Conservation (phyloP, 768 basidiomycete species). For the Trametes elegans region DNA sequence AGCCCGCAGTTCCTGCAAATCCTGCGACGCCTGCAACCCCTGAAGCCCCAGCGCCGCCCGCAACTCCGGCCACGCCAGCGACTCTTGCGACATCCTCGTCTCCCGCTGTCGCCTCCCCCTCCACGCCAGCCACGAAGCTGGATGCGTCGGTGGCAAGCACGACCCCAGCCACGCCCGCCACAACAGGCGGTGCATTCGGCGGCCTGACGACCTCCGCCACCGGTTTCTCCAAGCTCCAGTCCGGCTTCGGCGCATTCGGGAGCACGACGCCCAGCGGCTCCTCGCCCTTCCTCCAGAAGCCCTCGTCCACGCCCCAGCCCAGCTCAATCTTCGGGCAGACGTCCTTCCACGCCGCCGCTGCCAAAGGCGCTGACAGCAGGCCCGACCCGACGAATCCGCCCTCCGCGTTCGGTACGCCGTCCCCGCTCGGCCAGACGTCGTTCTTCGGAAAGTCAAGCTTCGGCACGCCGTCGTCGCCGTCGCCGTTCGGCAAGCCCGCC, state of each 20-base stretch:
- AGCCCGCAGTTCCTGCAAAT: neutral
- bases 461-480: constrained; percentile 12
- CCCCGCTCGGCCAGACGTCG: constrained; percentile 16
- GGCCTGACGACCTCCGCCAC: constrained; percentile 17
- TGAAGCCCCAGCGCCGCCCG: too few relatives aligned
- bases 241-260: constrained; percentile 21
- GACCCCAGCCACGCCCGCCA: neutral
- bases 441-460: constrained; percentile 22
- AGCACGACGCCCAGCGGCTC: constrained; percentile 1
- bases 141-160: neutral
- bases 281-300: constrained; percentile 11
- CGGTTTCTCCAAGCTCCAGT: constrained; percentile 16
- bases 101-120: too few relatives aligned
- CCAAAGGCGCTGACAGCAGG: neutral
- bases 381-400: constrained; percentile 10
- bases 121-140: neutral
- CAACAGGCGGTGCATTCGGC: constrained; percentile 16
- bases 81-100: neutral
- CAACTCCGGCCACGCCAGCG: neutral
- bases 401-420: constrained; percentile 27
- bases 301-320: neutral
- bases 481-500: constrained; percentile 27
- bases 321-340: constrained; percentile 4
- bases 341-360: constrained; percentile 3
- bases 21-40: neutral